Evolutionary conservation across 1,139 yeast genomes (phyloP).

Genomic region (Nadsonia commutata): DNA sequence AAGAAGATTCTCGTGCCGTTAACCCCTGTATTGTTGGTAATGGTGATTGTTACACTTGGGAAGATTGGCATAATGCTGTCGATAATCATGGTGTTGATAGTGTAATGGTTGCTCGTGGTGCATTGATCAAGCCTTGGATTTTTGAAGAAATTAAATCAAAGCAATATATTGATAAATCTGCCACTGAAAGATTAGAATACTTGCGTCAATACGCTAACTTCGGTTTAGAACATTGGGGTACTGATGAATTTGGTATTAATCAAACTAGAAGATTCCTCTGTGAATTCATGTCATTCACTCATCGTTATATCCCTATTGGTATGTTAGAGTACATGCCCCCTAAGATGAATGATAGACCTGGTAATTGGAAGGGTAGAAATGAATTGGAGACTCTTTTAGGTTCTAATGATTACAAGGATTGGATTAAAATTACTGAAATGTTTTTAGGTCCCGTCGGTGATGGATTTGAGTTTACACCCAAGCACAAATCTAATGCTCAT

Average conservation of each 20-base stretch:
- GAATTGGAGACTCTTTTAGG: conserved; percentile 86
- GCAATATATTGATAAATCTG: conserved; percentile 79
- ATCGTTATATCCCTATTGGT: conserved; percentile 89
- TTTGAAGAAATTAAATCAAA: conserved; percentile 86
- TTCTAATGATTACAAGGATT: conserved; percentile 71
- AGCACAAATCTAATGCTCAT: conserved; percentile 84
- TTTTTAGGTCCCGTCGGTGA: conserved; percentile 77
- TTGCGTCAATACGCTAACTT: conserved; percentile 52
- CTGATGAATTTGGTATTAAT: conserved; percentile 87
- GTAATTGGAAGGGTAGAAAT: conserved; percentile 85
- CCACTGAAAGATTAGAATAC: conserved; percentile 75
- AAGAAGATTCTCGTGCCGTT: conserved; percentile 26
- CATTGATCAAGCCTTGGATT: conserved; percentile 96
- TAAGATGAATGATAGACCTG: conserved; percentile 83
- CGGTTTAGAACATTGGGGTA: conserved; percentile 96
- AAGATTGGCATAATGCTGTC: conserved; percentile 79
- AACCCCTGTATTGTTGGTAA: conserved; percentile 58
- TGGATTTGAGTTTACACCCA: conserved; percentile 69
- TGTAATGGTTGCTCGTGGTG: conserved; percentile 97
- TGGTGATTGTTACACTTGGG: conserved; percentile 79
- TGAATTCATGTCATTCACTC: conserved; percentile 87
- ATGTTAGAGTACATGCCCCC: conserved; percentile 82
- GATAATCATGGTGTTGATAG: conserved; percentile 66
- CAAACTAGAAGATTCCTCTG: conserved; percentile 82
- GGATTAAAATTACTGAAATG: conserved; percentile 97